Conservation (phyloP, 2,329 filamentous ascomycete species). For the Tolypocladium capitatum region DNA sequence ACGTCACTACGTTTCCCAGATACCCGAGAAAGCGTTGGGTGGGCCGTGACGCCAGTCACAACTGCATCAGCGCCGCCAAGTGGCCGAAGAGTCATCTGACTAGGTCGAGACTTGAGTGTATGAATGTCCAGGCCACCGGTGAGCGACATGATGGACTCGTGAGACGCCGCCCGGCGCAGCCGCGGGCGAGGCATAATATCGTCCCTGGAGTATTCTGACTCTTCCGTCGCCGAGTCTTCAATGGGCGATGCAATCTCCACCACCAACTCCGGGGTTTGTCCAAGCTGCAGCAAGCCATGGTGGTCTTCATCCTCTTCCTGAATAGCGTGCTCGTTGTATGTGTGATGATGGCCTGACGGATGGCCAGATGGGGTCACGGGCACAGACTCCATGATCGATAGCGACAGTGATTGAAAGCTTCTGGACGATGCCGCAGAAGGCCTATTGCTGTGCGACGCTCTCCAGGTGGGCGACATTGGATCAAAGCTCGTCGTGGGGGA, state of each 20-base stretch:
- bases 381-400: slow-evolving; percentile 19
- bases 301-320: slow-evolving; percentile 25
- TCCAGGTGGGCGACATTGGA: slow-evolving; percentile 51
- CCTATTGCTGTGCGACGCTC: slow-evolving; percentile 37
- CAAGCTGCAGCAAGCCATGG: slow-evolving; percentile 7
- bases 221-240: slow-evolving; percentile 21
- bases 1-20: slow-evolving; percentile 36
- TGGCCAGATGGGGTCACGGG: slow-evolving; percentile 11
- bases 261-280: slow-evolving; percentile 9
- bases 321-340: slow-evolving; percentile 17
- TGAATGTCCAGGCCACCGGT: slow-evolving; percentile 84
- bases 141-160: slow-evolving; percentile 81
- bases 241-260: slow-evolving; percentile 16
- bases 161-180: slow-evolving; percentile 57
- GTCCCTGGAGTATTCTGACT: slow-evolving; percentile 17
- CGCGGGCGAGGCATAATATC: slow-evolving; percentile 26
- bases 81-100: slow-evolving; percentile 51
- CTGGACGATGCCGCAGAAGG: slow-evolving; percentile 42
- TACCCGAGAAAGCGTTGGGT: slow-evolving; percentile 39
- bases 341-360: slow-evolving; percentile 7
- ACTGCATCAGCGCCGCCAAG: slow-evolving; percentile 42
- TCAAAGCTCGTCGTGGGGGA: slow-evolving; percentile 69
- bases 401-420: slow-evolving; percentile 28
- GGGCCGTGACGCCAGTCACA: slow-evolving; percentile 45
- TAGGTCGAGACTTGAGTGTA: slow-evolving; percentile 61